Conservation (phyloP, 306 rosid genomes). For the Neltuma alba region DNA sequence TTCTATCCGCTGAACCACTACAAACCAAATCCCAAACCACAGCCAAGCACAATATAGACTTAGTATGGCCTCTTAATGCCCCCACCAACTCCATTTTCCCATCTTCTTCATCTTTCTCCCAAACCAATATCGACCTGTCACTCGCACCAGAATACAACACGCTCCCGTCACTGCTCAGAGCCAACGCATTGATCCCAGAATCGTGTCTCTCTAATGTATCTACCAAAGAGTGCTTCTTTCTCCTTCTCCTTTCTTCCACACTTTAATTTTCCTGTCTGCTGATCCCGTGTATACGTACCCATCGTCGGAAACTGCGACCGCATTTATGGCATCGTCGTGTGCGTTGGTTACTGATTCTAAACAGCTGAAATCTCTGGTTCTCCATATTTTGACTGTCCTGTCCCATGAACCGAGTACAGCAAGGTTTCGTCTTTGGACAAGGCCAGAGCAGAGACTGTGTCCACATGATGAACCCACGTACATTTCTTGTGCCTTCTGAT, state of each 20-base stretch:
- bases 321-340: conserved; percentile 89
- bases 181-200: conserved; percentile 85
- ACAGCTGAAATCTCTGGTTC: conserved; percentile 73
- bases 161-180: conserved; percentile 58
- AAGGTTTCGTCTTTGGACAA: conserved; percentile 64
- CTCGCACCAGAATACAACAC: conserved; percentile 85
- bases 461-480: conserved; percentile 95
- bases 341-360: conserved; percentile 76
- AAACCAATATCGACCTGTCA: conserved; percentile 78
- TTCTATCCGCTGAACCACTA: conserved; percentile 91
- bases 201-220: conserved; percentile 68
- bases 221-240: conserved; percentile 58
- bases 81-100: conserved; percentile 62
- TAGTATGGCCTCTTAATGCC: conserved; percentile 72
- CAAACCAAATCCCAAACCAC: conserved; percentile 66
- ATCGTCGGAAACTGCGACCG: conserved; percentile 61
- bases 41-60: conserved; percentile 70
- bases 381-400: conserved; percentile 82
- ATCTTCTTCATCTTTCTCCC: conserved; percentile 47
- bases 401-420: conserved; percentile 94
- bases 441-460: conserved; percentile 81
- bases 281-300: conserved; percentile 86
- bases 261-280: conserved; percentile 78
- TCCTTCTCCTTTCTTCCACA: conserved; percentile 58
- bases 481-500: conserved; percentile 82